Evolutionary conservation across 257 asterid genomes (phyloP).

Genomic region (Lavandula angustifolia): DNA sequence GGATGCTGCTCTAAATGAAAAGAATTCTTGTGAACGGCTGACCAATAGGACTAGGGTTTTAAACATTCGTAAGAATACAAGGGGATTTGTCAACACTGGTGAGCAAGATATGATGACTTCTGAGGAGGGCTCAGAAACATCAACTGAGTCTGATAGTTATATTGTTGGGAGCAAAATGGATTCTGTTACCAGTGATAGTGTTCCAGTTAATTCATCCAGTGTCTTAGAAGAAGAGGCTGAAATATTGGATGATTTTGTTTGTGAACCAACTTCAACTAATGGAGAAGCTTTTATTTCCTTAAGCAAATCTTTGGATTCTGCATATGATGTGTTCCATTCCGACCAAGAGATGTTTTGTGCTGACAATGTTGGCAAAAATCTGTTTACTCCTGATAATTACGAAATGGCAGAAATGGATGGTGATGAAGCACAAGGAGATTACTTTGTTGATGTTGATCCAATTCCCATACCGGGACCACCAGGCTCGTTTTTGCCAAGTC

Average conservation of each 20-base stretch:
- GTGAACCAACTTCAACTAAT: constrained; percentile 41
- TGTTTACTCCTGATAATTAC: constrained; percentile 25
- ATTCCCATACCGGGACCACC: constrained; percentile 96
- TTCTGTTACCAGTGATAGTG: constrained; percentile 32
- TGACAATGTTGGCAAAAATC: constrained; percentile 38
- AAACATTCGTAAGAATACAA: constrained; percentile 41
- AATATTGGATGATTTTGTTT: constrained; percentile 32
- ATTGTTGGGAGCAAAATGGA: constrained; percentile 33
- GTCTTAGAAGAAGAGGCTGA: constrained; percentile 39
- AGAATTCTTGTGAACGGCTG: constrained; percentile 29
- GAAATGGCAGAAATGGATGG: constrained; percentile 43
- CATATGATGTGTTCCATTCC: constrained; percentile 40
- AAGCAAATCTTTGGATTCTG: constrained; percentile 47
- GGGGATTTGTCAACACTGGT: constrained; percentile 28
- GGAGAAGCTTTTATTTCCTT: constrained; percentile 44
- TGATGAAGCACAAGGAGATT: constrained; percentile 53
- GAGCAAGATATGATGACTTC: constrained; percentile 33
- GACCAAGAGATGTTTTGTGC: constrained; percentile 51
- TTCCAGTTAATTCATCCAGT: constrained; percentile 33
- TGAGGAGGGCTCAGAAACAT: constrained; percentile 35
- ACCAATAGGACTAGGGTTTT: constrained; percentile 37
- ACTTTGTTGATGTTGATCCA: constrained; percentile 71
- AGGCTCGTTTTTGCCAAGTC: constrained; percentile 92
- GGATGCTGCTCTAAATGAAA: constrained; percentile 30
- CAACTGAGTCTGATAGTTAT: constrained; percentile 36